Conservation (phyloP, 2,329 filamentous ascomycete genomes). For the Penicillium sp. region DNA sequence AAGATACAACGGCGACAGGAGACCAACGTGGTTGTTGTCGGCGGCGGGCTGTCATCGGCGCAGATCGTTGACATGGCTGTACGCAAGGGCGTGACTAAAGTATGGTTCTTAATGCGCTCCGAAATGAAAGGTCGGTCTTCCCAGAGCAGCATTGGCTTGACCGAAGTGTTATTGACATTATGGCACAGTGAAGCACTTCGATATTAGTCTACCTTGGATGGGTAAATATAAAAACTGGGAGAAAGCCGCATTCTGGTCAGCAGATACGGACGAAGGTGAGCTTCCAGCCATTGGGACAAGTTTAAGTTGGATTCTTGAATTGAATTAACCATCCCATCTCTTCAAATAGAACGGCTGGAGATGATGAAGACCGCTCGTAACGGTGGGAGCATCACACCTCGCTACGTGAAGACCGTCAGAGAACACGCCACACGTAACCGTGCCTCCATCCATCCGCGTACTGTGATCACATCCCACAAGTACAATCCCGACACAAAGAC, state of each 20-base stretch:
- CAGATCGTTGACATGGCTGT: conserved; percentile 68
- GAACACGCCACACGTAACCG: conserved; percentile 54
- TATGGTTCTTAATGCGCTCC: conserved; percentile 68
- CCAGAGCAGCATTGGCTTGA: background rate
- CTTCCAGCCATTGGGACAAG: no score
- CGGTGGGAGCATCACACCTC: conserved; percentile 72
- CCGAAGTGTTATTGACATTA: conserved; percentile 7
- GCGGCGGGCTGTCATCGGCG: conserved; percentile 72
- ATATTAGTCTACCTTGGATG: conserved; percentile 74
- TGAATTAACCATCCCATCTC: no score
- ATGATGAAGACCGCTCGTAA: conserved; percentile 65
- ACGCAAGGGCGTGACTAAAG: conserved; percentile 61
- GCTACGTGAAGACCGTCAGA: conserved; percentile 65
- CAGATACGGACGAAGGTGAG: conserved; percentile 62
- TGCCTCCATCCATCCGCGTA: conserved; percentile 58
- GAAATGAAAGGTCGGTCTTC: conserved; percentile 45
- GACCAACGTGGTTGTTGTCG: conserved; percentile 69
- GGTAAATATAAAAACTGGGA: conserved; percentile 77
- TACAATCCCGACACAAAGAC: conserved; percentile 51
- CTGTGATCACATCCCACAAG: conserved; percentile 51
- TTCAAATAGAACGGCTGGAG: conserved; percentile 56
- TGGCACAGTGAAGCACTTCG: conserved; percentile 68
- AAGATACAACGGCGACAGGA: conserved; percentile 51
- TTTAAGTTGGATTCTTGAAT: no score
- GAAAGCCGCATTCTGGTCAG: conserved; percentile 73